These are phyloP conservation scores for Tremella mesenterica DNA, from an alignment of 768 basidiomycete species.

Conservation along the genomic window DNA sequence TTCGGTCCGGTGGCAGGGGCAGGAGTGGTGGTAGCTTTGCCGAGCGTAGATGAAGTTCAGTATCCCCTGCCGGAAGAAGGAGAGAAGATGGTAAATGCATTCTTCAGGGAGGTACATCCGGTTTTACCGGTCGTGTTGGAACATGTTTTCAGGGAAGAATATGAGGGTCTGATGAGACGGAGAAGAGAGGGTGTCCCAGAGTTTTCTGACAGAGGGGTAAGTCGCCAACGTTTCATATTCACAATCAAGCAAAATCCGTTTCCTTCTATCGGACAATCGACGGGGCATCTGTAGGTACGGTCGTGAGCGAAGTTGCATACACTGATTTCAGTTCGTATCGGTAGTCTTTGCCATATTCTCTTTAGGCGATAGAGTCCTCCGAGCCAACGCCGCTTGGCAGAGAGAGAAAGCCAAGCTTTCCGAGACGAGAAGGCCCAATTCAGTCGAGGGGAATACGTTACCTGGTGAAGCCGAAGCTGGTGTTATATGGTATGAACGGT, in stretches of 20 bases:
- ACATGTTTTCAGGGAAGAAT: slow-evolving; percentile 66
- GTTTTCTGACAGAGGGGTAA: slow-evolving; percentile 10
- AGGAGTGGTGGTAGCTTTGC: slow-evolving; percentile 37
- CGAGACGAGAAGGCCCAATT: too few relatives aligned
- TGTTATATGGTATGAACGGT: slow-evolving; percentile 38
- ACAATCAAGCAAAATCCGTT: neutral
- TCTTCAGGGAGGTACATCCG: slow-evolving; percentile 79
- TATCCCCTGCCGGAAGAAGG: slow-evolving; percentile 22
- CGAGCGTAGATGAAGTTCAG: slow-evolving; percentile 29
- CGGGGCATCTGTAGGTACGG: too few relatives aligned
- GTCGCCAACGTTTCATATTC: neutral
- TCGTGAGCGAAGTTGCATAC: too few relatives aligned
- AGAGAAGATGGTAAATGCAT: slow-evolving; percentile 59
- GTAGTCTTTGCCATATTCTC: slow-evolving; percentile 83
- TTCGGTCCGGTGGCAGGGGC: slow-evolving; percentile 37
- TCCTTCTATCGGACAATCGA: too few relatives aligned
- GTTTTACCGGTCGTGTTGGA: slow-evolving; percentile 81
- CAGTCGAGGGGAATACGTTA: too few relatives aligned
- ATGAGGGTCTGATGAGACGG: slow-evolving; percentile 61
- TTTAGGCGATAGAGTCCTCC: slow-evolving; percentile 69
- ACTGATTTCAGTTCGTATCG: slow-evolving; percentile 65
- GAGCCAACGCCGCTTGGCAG: slow-evolving; percentile 31
- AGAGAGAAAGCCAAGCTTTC: slow-evolving; percentile 47
- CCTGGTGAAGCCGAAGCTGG: slow-evolving; percentile 38
- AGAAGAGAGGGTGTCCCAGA: neutral